Evolutionary conservation across 495 filamentous ascomycete species (phyloP), one percentile per base, ranked within the genome.

Genomic region (Penicillium coffeae): DNA sequence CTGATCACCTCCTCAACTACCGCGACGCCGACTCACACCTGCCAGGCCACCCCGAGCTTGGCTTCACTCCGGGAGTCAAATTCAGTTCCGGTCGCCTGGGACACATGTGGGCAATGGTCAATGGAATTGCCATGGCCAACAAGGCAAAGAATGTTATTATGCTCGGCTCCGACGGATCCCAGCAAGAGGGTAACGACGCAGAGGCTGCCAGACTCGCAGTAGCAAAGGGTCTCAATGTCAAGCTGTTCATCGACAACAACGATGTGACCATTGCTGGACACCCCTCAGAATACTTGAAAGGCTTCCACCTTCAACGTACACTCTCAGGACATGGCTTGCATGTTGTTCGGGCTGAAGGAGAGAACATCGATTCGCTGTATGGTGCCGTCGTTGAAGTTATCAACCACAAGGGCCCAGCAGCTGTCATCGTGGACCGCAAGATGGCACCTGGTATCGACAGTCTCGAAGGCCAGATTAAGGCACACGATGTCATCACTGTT

Each of bases 51-150:
- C 68, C 68, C 3, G 68, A 71, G 50, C 60, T 71, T 3, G 68
- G 68, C 12, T 52, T 71, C 2, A 71, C 68, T 0, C 68, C 68
- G 0, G 68, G 68, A 12, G 34, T 71, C 13, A 71, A 71, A 51
- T 71, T 69, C 45, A 69, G 65, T 44, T 69, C 65, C 30, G 68
- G 68, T 30, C 65, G 68, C 20, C 62, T 71, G 0, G 68, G 68
- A 14, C 68, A 71, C 48, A 71, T 71, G 68, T 71, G 68, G 68
- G 62, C 51, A 8, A 63, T 71, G 64, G 65, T 65, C 25, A 71
- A 71, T 35, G 68, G 68, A 30, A 63, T 71, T 12, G 50, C 65
- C 9, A 68, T 71, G 68, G 64, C 63, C 30, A 61, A 71, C 55
- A 45, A 52, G 47, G 60, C 63, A 25, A 69, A 71, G 54, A 62